Base-by-base conservation (phyloP, 2,329 filamentous ascomycete genomes). In the Penicillium vulpinum region DNA sequence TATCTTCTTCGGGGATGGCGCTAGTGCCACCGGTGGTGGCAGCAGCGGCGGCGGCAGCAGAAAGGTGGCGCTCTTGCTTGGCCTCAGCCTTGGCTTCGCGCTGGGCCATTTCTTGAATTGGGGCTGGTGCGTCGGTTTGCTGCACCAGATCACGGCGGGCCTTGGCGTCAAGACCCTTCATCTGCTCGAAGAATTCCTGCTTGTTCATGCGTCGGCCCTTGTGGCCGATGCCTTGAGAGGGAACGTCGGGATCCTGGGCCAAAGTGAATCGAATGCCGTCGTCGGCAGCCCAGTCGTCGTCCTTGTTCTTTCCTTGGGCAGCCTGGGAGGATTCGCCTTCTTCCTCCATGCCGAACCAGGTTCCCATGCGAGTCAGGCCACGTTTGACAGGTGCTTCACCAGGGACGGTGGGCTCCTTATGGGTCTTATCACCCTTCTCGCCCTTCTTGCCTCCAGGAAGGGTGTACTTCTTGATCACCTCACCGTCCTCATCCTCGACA, bases 381-480 rank as follows among this genome's bases (percentile, higher is more conserved):
- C 81, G 77, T 39, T 81, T 78, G 16, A 83, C 76, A 35, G 76
- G 75, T 9, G 71, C 74, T 10, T 72, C 73, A 15, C 71, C 50
- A 24, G 64, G 59, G 41, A 63, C 62, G 39, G 65, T 54, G 26
- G 60, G 29, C 49, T 65, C 57, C 36, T 66, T 54, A 22, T 69
- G 60, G 18, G 59, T 38, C 48, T 70, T 67, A 8, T 64, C 57
- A 29, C 53, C 38, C 57, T 69, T 60, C 51, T 77, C 78, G 39
- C 52, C 29, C 58, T 68, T 60, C 54, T 77, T 78, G 33, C 74
- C 67, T 5, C 75, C 73, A 8, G 83, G 84, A 53, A 88, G 86
- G 47, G 85, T 84, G 69, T 87, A 88, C 67, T 86, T 88, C 76
- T 87, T 88, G 73, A 88, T 80, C 26, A 88, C 85, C 70, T 88